phyloP scores from a whole-genome alignment of 2,329 filamentous ascomycete species.

The Fusarium ambrosium region DNA sequence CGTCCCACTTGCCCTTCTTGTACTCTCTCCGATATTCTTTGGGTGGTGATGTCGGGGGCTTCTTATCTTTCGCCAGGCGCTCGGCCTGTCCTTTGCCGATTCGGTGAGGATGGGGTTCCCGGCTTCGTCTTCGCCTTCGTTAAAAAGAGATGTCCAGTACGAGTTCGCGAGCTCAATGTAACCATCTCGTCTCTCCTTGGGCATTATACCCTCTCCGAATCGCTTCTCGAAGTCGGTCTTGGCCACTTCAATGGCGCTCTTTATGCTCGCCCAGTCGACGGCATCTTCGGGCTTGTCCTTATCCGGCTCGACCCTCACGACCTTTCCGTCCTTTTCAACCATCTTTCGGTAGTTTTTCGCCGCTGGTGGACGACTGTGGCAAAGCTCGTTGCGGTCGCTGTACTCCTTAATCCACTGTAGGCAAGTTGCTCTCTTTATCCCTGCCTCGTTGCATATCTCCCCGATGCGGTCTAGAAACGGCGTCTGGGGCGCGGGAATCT shows the following conservation, averaged over 20 bases:
- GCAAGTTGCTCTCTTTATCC: background rate
- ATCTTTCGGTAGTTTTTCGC: background rate
- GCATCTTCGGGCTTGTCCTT: background rate
- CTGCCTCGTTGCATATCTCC: background rate
- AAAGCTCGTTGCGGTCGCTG: background rate
- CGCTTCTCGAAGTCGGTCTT: background rate
- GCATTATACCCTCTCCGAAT: background rate
- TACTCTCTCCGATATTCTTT: background rate
- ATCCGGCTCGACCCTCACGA: background rate
- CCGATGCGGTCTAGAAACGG: background rate
- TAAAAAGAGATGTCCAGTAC: background rate
- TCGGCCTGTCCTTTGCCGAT: background rate
- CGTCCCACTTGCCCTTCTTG: slow-evolving; percentile 5
- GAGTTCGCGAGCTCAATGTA: background rate
- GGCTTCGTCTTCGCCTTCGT: background rate
- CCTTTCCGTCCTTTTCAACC: too few species aligned
- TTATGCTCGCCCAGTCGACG: background rate
- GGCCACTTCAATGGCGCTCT: background rate
- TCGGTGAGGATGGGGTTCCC: background rate
- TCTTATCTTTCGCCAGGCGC: background rate
- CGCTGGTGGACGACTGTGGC: background rate
- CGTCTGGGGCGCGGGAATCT: background rate
- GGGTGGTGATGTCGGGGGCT: background rate
- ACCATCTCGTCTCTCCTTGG: background rate
- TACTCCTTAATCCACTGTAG: background rate